These are phyloP conservation scores for Blastobotrys elegans DNA, from an alignment of 1,139 yeast species.

Conservation along the genomic window DNA sequence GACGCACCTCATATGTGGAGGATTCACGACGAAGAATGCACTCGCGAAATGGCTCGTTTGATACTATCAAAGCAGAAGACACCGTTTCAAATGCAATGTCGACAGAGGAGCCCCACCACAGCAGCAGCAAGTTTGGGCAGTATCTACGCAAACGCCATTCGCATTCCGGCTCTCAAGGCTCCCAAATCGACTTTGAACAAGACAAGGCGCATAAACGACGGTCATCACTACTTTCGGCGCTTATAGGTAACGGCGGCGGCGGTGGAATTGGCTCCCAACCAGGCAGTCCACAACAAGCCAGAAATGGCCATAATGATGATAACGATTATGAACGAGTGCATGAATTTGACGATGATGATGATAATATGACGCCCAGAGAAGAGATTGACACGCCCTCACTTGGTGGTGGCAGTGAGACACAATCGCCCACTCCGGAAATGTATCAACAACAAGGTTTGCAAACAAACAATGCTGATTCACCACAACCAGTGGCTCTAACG, in stretches of 20 bases:
- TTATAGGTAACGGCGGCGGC: conserved; percentile 16
- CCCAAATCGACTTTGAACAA: conserved; percentile 7
- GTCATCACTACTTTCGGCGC: conserved; percentile 15
- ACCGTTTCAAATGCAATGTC: not conserved
- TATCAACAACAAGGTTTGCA: not conserved
- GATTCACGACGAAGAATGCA: conserved; percentile 16
- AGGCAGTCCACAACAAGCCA: conserved; percentile 12
- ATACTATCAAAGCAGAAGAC: conserved; percentile 19
- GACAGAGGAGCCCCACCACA: not conserved
- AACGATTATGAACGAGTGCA: conserved; percentile 1
- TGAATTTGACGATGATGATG: not conserved
- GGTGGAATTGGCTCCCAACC: conserved; percentile 16
- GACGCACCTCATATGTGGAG: conserved; percentile 13
- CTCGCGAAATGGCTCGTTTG: conserved; percentile 20
- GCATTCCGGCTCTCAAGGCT: conserved; percentile 10
- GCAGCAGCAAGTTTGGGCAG: conserved; percentile 1
- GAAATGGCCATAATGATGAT: conserved; percentile 1
- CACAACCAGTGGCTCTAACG: not conserved
- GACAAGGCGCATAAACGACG: conserved; percentile 12
- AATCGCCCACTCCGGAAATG: not conserved
- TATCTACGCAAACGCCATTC: conserved; percentile 11
- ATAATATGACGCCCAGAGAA: too few species aligned
- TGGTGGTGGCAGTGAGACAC: too few species aligned
- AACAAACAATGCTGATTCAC: not conserved
- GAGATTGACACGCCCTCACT: too few species aligned